phyloP scores from a whole-genome alignment of 78 protist species.

The Planoprotostelium fungivorum region DNA sequence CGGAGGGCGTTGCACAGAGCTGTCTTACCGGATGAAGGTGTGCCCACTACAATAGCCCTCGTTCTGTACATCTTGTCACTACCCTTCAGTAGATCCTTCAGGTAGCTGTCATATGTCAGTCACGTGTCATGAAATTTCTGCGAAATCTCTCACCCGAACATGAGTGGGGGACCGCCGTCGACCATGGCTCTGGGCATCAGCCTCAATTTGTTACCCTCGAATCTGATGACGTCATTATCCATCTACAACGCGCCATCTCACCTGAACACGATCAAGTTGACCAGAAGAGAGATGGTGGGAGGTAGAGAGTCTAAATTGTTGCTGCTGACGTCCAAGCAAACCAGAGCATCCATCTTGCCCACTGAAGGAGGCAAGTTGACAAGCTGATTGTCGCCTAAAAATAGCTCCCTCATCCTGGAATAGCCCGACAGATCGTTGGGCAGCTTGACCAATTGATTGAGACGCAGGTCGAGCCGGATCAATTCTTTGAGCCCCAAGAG shows the following conservation, averaged over 20 bases:
- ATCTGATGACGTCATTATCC: no score
- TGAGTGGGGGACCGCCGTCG: background rate
- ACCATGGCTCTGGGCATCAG: background rate
- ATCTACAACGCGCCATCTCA: no score
- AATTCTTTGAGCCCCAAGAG: background rate
- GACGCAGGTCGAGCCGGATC: background rate
- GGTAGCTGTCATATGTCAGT: background rate
- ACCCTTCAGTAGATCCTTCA: background rate
- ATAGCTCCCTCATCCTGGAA: background rate
- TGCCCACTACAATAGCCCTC: background rate
- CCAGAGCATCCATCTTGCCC: background rate
- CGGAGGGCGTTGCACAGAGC: background rate
- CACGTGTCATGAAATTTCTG: background rate
- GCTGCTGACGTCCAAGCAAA: background rate
- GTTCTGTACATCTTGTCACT: background rate
- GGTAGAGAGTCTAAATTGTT: background rate
- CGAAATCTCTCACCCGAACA: background rate
- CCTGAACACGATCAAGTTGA: background rate
- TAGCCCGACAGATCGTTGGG: background rate
- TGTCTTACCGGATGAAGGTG: background rate
- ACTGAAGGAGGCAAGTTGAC: background rate
- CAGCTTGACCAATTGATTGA: background rate
- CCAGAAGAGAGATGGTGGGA: background rate
- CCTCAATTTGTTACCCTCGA: background rate
- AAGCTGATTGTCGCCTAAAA: background rate